Evolutionary conservation across 805 yeast genomes (phyloP).

Genomic region (Pichia heedii): DNA sequence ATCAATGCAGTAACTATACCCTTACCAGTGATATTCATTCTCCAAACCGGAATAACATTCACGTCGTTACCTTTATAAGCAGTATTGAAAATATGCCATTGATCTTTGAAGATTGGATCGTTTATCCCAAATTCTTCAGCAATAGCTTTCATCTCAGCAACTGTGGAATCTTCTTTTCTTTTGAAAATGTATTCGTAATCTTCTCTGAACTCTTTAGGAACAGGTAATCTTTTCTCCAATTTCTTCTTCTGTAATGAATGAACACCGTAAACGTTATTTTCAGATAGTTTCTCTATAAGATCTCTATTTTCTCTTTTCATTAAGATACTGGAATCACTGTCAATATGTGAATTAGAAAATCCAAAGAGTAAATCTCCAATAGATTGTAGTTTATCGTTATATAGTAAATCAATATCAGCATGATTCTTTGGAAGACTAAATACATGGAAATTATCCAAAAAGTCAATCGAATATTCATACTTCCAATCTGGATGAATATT

Average conservation of each 20-base stretch:
- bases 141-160: constrained; percentile 37
- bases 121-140: constrained; percentile 47
- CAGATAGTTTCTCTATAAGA: constrained; percentile 22
- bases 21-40: constrained; percentile 66
- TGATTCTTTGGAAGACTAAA: constrained; percentile 45
- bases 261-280: constrained; percentile 35
- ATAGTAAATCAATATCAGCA: constrained; percentile 25
- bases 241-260: constrained; percentile 46
- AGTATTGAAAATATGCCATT: constrained; percentile 89
- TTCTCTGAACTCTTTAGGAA: constrained; percentile 24
- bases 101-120: constrained; percentile 77
- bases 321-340: not conserved
- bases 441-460: constrained; percentile 53
- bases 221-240: constrained; percentile 51
- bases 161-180: constrained; percentile 42
- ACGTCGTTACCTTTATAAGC: constrained; percentile 72
- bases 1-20: constrained; percentile 82
- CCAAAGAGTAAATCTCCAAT: not conserved
- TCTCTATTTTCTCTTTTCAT: constrained; percentile 13
- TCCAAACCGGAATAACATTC: constrained; percentile 82
- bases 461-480: constrained; percentile 59
- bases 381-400: constrained; percentile 18
- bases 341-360: constrained; percentile 18
- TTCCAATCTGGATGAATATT: constrained; percentile 34
- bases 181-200: not conserved